A percentile compares a stretch with the other conserved stretches of the same genome.
phyloP scores from a whole-genome alignment of 192 early-diverging fungal genomes.

The Coemansia sp. region DNA sequence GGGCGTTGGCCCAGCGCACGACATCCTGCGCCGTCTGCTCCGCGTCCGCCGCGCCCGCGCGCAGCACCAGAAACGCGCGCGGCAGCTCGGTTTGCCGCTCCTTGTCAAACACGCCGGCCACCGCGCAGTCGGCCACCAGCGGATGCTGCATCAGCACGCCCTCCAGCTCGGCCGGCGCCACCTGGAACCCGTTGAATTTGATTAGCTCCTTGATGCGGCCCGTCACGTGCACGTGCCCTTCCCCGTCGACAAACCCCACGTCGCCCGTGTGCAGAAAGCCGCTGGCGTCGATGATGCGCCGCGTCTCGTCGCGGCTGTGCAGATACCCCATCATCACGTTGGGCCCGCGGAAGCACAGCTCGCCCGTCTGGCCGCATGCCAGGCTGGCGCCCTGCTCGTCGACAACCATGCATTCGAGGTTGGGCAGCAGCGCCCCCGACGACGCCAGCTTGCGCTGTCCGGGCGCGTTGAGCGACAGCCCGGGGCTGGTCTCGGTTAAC shows the following conservation, averaged over 20 bases:
- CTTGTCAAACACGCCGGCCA: conserved; percentile 58
- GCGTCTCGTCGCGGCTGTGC: conserved; percentile 69
- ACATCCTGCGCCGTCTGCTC: background rate
- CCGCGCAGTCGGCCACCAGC: conserved; percentile 59
- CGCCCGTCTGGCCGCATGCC: conserved; percentile 56
- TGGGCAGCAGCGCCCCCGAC: conserved; percentile 68
- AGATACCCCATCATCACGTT: conserved; percentile 85
- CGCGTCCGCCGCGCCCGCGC: background rate
- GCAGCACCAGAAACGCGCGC: conserved; percentile 25
- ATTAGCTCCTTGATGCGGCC: conserved; percentile 86
- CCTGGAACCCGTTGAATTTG: conserved; percentile 82
- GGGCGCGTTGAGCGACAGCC: conserved; percentile 8
- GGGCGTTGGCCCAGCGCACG: conserved; percentile 19
- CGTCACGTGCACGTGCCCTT: conserved; percentile 57
- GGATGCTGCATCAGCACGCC: conserved; percentile 65
- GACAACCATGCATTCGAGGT: conserved; percentile 65
- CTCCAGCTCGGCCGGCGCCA: conserved; percentile 84
- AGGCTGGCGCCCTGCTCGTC: conserved; percentile 49
- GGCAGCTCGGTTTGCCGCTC: conserved; percentile 54
- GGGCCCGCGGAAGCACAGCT: conserved; percentile 80
- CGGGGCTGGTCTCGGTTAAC: conserved; percentile 55
- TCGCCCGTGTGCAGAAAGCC: conserved; percentile 86
- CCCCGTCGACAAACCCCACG: conserved; percentile 59
- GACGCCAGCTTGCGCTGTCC: conserved; percentile 36
- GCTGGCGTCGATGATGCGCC: conserved; percentile 60